These are phyloP conservation scores for Geranium brycei DNA, from an alignment of 345 rosid species.

Conservation along the genomic window DNA sequence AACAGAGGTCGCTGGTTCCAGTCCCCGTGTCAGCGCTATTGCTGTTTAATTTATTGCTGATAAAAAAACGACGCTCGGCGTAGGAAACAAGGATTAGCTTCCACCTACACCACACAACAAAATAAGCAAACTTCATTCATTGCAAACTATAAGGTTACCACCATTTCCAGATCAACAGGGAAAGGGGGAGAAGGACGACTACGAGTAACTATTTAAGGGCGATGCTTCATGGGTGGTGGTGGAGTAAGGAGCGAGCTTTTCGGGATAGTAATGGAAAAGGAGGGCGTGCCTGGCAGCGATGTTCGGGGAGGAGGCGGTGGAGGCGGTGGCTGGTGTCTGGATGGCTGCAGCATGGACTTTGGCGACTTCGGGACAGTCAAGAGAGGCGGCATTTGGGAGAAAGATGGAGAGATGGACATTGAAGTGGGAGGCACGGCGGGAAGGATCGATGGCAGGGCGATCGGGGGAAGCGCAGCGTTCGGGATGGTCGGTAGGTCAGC, in stretches of 20 bases:
- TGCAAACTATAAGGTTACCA: neutral
- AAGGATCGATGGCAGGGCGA: neutral
- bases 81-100: too few species aligned
- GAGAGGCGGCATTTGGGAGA: neutral
- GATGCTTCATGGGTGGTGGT: neutral
- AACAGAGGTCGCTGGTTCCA: too few species aligned
- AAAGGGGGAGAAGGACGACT: neutral
- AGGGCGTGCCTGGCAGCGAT: too few species aligned
- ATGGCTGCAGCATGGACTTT: neutral
- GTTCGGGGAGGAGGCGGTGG: too few species aligned
- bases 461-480: neutral
- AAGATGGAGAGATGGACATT: neutral
- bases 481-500: neutral
- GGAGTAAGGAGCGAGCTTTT: neutral
- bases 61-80: too few species aligned
- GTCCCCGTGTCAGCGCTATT: too few species aligned
- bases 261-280: neutral
- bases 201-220: neutral
- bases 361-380: neutral
- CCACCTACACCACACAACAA: neutral
- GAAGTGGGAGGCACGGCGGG: neutral
- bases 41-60: too few species aligned
- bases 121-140: neutral
- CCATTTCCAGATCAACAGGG: too few species aligned
- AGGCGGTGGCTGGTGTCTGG: neutral